Conservation (phyloP, 2,329 filamentous ascomycete species). For the Fusarium nisikadoi region DNA sequence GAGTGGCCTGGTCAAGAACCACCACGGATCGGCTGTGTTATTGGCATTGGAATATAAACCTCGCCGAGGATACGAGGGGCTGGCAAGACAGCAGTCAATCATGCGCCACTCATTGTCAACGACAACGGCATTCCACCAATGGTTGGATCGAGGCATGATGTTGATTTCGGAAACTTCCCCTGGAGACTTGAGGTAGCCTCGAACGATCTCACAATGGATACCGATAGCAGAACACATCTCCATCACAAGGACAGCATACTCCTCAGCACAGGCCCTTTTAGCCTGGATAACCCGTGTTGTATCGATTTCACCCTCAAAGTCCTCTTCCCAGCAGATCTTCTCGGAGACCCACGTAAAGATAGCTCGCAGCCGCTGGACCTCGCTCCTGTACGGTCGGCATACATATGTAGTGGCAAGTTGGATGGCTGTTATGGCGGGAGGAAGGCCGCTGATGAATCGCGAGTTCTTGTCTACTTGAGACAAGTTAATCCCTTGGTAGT, state of each 20-base stretch:
- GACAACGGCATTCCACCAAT: conserved; percentile 97
- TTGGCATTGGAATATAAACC: conserved; percentile 78
- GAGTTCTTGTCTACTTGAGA: conserved; percentile 94
- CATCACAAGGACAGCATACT: conserved; percentile 86
- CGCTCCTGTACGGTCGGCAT: conserved; percentile 92
- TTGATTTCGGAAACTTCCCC: conserved; percentile 85
- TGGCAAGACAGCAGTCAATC: conserved; percentile 92
- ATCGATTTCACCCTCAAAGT: conserved; percentile 87
- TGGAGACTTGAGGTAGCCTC: conserved; percentile 89
- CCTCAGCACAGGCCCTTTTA: conserved; percentile 85
- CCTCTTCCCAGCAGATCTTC: conserved; percentile 94
- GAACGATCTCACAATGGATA: conserved; percentile 85
- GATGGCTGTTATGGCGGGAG: conserved; percentile 82
- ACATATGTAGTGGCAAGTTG: conserved; percentile 91
- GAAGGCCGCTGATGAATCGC: conserved; percentile 85
- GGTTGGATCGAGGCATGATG: conserved; percentile 86
- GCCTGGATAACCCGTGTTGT: conserved; percentile 84
- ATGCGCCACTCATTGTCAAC: conserved; percentile 97
- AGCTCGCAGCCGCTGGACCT: conserved; percentile 89
- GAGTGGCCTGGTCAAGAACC: conserved; percentile 88
- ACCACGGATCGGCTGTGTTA: conserved; percentile 84
- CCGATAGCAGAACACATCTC: conserved; percentile 96
- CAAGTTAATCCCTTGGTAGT: conserved; percentile 84
- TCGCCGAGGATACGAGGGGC: conserved; percentile 87
- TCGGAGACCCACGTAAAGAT: conserved; percentile 99